Conservation (phyloP, 129 eudicot genomes). For the Saposhnikovia divaricata region DNA sequence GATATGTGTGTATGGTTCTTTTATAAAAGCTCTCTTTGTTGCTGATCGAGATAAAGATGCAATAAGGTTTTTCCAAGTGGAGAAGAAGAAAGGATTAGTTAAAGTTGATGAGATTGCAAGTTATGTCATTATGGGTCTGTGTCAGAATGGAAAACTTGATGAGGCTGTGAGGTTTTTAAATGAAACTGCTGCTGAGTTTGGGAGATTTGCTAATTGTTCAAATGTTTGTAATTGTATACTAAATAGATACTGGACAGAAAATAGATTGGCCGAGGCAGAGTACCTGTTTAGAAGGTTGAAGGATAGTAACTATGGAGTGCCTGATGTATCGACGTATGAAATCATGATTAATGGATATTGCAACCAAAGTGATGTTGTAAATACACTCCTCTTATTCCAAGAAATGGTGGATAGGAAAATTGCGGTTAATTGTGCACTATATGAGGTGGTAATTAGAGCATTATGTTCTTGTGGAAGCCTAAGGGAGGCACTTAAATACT, state of each 20-base stretch:
- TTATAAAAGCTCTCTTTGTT: constrained; percentile 35
- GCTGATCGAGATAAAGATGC: constrained; percentile 41
- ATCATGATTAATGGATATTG: constrained; percentile 43
- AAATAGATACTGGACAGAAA: background rate
- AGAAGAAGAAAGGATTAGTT: constrained; percentile 42
- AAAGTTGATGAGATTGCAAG: constrained; percentile 33
- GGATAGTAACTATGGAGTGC: constrained; percentile 11
- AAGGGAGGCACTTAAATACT: constrained; percentile 27
- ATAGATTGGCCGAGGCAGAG: constrained; percentile 17
- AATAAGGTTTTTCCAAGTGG: constrained; percentile 27
- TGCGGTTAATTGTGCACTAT: constrained; percentile 14
- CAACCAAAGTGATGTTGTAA: constrained; percentile 18
- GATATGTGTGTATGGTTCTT: constrained; percentile 43
- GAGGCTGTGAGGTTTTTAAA: constrained; percentile 32
- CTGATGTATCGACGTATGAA: constrained; percentile 16
- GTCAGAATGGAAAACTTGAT: constrained; percentile 30
- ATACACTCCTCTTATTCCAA: constrained; percentile 31
- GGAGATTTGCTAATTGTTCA: background rate
- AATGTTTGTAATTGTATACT: background rate
- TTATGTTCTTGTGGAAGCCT: constrained; percentile 26
- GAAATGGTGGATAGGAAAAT: constrained; percentile 34
- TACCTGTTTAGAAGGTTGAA: constrained; percentile 17
- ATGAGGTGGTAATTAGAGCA: constrained; percentile 25
- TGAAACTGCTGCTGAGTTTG: constrained; percentile 1
- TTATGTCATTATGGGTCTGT: constrained; percentile 26